Percentiles rank a stretch among this genome's conserved stretches.
These are phyloP conservation scores for Fimicolochytrium jonesii DNA, from an alignment of 192 early-diverging fungal species.

Conservation along the genomic window DNA sequence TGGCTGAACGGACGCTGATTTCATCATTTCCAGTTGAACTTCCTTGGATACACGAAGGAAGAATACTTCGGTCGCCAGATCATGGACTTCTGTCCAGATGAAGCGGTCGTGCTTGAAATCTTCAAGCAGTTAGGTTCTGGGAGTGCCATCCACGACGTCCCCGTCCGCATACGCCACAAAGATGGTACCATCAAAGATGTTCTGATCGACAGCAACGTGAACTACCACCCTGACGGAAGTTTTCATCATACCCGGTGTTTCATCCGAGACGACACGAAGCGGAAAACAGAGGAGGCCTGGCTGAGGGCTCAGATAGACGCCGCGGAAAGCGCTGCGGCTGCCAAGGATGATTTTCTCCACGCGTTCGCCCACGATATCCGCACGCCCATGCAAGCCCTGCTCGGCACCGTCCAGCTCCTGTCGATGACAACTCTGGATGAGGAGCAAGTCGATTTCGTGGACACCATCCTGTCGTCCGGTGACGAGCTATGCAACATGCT, in stretches of 20 bases:
- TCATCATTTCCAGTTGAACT: constrained; percentile 3
- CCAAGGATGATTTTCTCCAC: constrained; percentile 3
- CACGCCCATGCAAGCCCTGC: constrained; percentile 8
- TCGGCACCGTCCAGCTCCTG: not conserved
- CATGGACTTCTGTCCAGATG: constrained; percentile 13
- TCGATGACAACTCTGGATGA: not conserved
- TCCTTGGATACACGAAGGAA: constrained; percentile 15
- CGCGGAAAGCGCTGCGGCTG: not conserved
- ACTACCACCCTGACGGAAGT: constrained; percentile 16
- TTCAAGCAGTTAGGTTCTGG: constrained; percentile 7
- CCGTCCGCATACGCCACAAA: constrained; percentile 15
- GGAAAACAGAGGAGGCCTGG: constrained; percentile 1
- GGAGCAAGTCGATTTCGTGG: not conserved
- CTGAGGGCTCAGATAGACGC: not conserved
- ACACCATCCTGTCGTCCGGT: not conserved
- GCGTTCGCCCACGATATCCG: constrained; percentile 4
- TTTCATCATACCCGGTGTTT: constrained; percentile 15
- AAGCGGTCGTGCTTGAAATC: constrained; percentile 5
- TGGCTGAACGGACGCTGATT: too few species aligned
- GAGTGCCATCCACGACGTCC: constrained; percentile 17
- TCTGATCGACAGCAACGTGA: constrained; percentile 17
- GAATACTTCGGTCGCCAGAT: constrained; percentile 9
- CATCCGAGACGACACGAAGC: constrained; percentile 11
- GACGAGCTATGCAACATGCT: constrained; percentile 2
- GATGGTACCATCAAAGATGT: constrained; percentile 10